phyloP scores from a whole-genome alignment of 202 grass and related monocot genomes.

The Bolboschoenoplectus hybrid region DNA sequence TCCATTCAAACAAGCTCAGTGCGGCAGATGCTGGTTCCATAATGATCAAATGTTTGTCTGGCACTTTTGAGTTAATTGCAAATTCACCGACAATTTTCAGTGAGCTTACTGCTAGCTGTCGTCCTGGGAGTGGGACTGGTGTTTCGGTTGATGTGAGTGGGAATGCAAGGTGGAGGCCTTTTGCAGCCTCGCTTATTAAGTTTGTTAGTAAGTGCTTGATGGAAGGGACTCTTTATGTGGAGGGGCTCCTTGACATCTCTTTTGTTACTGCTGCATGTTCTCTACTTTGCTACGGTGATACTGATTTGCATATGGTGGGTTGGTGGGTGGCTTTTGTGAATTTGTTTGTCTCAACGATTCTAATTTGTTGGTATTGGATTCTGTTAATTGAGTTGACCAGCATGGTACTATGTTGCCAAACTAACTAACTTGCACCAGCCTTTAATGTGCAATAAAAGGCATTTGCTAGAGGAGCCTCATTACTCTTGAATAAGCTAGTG shows the following conservation, averaged over 20 bases:
- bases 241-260: slow-evolving; percentile 67
- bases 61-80: slow-evolving; percentile 59
- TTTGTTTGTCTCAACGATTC: slow-evolving; percentile 1
- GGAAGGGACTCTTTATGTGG: slow-evolving; percentile 91
- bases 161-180: slow-evolving; percentile 59
- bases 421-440: background rate
- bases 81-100: slow-evolving; percentile 63
- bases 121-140: slow-evolving; percentile 62
- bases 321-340: slow-evolving; percentile 48
- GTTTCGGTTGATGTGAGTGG: slow-evolving; percentile 74
- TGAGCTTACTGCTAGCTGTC: slow-evolving; percentile 71
- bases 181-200: slow-evolving; percentile 73
- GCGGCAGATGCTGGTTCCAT: slow-evolving; percentile 50
- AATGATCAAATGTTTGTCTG: slow-evolving; percentile 63
- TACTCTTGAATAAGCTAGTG: background rate
- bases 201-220: slow-evolving; percentile 82
- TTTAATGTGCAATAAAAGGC: background rate
- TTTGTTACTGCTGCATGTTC: slow-evolving; percentile 83
- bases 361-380: slow-evolving; percentile 1
- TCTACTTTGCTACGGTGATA: slow-evolving; percentile 67
- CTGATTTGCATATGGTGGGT: slow-evolving; percentile 82
- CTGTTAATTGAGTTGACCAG: background rate
- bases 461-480: background rate
- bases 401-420: background rate
- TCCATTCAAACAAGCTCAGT: slow-evolving; percentile 42